Conservation (phyloP, 2,329 filamentous ascomycete species). For the Lachnellula cervina region DNA sequence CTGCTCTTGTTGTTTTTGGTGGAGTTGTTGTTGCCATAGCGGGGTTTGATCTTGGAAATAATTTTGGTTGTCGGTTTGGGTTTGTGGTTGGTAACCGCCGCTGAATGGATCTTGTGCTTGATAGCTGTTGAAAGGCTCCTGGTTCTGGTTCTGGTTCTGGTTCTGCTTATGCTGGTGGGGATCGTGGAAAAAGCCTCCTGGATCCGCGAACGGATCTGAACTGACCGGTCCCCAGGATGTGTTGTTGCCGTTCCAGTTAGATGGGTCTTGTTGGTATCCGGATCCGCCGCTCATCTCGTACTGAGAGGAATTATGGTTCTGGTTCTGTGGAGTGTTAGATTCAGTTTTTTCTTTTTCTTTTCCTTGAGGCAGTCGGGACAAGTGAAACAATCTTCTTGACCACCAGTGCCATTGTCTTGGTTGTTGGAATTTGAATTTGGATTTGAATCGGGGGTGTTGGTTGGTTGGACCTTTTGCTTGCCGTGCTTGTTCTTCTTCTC, state of each 20-base stretch:
- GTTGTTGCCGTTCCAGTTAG: no score
- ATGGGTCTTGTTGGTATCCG: no score
- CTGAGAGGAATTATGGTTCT: not conserved
- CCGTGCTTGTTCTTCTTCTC: not conserved
- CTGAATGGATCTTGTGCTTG: no score
- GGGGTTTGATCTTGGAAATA: no score
- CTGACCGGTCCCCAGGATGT: no score
- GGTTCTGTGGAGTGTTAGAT: not conserved
- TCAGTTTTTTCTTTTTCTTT: no score
- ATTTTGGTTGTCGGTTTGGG: no score
- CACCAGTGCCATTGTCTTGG: not conserved
- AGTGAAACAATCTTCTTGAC: not conserved
- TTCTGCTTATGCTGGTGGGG: not conserved
- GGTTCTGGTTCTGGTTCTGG: not conserved
- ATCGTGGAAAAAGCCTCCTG: no score
- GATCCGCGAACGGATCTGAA: no score
- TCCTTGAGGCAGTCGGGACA: no score
- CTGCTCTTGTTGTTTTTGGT: not conserved
- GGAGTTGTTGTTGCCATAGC: no score
- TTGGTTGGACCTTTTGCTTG: not conserved
- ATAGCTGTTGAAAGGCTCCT: not conserved
- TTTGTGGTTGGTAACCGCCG: no score
- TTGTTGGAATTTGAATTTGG: not conserved
- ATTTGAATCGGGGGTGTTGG: not conserved
- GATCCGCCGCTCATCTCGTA: not conserved